A percentile compares a stretch with the other conserved stretches of the same genome.
These are phyloP conservation scores for Hanseniaspora valbyensis DNA, from an alignment of 805 yeast species.

Conservation along the genomic window DNA sequence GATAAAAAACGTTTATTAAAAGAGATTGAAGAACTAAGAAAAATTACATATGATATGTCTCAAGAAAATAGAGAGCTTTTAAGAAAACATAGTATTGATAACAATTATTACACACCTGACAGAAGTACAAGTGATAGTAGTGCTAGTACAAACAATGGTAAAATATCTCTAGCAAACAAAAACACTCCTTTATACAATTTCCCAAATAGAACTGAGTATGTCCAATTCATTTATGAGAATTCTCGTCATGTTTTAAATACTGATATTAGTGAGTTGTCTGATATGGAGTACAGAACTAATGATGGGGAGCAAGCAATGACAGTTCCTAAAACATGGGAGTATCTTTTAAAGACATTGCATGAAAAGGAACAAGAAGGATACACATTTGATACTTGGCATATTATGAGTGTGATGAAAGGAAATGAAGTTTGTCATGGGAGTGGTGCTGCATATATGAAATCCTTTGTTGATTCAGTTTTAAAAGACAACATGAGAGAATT, in stretches of 20 bases:
- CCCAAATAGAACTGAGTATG: slow-evolving; percentile 26
- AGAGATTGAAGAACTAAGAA: slow-evolving; percentile 42
- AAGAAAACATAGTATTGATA: slow-evolving; percentile 8
- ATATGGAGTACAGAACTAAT: slow-evolving; percentile 21
- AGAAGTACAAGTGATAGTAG: not conserved
- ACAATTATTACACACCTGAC: slow-evolving; percentile 8
- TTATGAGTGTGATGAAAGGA: slow-evolving; percentile 53
- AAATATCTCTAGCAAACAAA: not conserved
- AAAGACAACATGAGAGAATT: slow-evolving; percentile 18
- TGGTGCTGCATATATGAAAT: slow-evolving; percentile 36
- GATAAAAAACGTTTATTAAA: slow-evolving; percentile 44
- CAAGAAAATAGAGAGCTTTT: slow-evolving; percentile 53
- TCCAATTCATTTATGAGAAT: slow-evolving; percentile 20
- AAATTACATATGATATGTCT: slow-evolving; percentile 44
- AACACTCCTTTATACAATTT: slow-evolving; percentile 22
- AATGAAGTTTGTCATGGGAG: slow-evolving; percentile 66
- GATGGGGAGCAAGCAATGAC: slow-evolving; percentile 47
- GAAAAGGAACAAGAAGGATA: slow-evolving; percentile 26
- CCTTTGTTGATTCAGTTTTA: slow-evolving; percentile 21
- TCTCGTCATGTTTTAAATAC: not conserved
- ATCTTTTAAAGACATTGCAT: slow-evolving; percentile 43
- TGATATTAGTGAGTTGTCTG: slow-evolving; percentile 17
- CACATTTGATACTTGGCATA: slow-evolving; percentile 41
- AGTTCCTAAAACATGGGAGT: slow-evolving; percentile 76
- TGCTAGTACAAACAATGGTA: not conserved